A percentile compares a stretch with the other conserved stretches of the same genome.
These are phyloP conservation scores for Sporormia fimetaria DNA, from an alignment of 495 filamentous ascomycete species.

Conservation along the genomic window DNA sequence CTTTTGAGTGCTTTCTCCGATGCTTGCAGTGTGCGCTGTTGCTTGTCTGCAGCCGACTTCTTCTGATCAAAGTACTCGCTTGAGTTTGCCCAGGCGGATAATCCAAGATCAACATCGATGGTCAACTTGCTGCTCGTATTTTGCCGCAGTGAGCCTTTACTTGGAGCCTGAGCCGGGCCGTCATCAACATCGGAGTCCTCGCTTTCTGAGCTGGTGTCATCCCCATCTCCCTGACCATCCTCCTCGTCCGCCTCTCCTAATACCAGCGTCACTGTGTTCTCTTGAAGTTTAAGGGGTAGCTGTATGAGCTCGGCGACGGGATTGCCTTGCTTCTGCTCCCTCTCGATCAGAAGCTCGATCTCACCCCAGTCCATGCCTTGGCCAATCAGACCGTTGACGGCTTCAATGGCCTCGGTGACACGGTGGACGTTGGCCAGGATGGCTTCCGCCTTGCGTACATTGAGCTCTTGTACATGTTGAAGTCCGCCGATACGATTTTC, in stretches of 20 bases:
- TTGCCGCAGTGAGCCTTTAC: slow-evolving; percentile 32
- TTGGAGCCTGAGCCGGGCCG: slow-evolving; percentile 28
- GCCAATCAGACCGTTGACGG: slow-evolving; percentile 74
- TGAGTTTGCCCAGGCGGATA: slow-evolving; percentile 80
- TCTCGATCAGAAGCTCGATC: slow-evolving; percentile 74
- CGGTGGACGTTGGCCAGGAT: slow-evolving; percentile 81
- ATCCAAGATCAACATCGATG: slow-evolving; percentile 73
- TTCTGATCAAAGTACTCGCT: slow-evolving; percentile 85
- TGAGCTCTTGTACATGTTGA: slow-evolving; percentile 65
- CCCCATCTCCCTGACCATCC: slow-evolving; percentile 46
- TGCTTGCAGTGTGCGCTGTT: slow-evolving; percentile 72
- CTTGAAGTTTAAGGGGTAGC: slow-evolving; percentile 73
- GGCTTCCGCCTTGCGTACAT: slow-evolving; percentile 77
- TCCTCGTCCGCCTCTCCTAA: slow-evolving; percentile 59
- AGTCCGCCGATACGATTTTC: slow-evolving; percentile 70
- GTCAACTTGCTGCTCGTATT: slow-evolving; percentile 40
- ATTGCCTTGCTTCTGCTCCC: slow-evolving; percentile 69
- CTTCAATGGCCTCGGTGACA: slow-evolving; percentile 82
- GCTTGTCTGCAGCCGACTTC: slow-evolving; percentile 69
- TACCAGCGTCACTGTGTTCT: slow-evolving; percentile 75
- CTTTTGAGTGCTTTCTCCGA: slow-evolving; percentile 78
- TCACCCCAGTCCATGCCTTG: slow-evolving; percentile 98
- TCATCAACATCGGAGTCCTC: slow-evolving; percentile 36
- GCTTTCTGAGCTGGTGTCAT: slow-evolving; percentile 54
- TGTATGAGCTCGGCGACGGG: slow-evolving; percentile 80